Evolutionary conservation across 345 rosid species (phyloP).

Genomic region (Eutrema heterophyllum): DNA sequence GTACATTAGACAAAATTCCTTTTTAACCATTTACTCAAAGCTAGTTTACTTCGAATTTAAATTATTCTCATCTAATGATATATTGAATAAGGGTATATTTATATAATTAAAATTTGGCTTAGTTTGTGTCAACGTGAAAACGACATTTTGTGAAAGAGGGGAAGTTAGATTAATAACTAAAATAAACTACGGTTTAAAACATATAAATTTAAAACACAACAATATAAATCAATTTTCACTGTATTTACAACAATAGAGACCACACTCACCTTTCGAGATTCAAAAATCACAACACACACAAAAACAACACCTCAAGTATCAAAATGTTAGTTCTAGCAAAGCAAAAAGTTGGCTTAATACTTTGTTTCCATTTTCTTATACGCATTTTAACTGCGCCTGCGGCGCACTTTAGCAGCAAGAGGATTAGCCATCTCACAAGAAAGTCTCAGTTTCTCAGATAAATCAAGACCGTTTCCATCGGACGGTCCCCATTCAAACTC

Average conservation of each 20-base stretch:
- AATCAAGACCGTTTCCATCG: constrained; percentile 41
- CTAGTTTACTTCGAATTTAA: too few relatives aligned
- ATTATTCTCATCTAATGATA: too few relatives aligned
- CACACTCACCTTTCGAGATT: background rate
- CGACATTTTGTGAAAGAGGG: too few relatives aligned
- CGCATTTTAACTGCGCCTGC: constrained; percentile 32
- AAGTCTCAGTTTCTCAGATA: constrained; percentile 62
- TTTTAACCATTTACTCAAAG: too few relatives aligned
- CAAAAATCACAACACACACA: constrained; percentile 3
- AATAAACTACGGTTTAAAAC: background rate
- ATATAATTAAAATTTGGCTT: too few relatives aligned
- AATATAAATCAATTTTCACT: background rate
- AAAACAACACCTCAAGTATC: background rate
- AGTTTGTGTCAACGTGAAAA: too few relatives aligned
- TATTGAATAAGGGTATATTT: too few relatives aligned
- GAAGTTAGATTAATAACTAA: background rate
- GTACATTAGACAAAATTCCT: too few relatives aligned
- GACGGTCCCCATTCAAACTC: constrained; percentile 58
- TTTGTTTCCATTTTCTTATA: background rate
- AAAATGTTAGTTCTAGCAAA: constrained; percentile 18
- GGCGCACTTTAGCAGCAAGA: constrained; percentile 37
- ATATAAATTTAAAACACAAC: background rate
- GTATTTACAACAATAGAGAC: constrained; percentile 23
- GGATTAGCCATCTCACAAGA: constrained; percentile 89
- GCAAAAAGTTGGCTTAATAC: background rate